phyloP scores from a whole-genome alignment of 2,329 filamentous ascomycete genomes.

The Beauveria caledonica region DNA sequence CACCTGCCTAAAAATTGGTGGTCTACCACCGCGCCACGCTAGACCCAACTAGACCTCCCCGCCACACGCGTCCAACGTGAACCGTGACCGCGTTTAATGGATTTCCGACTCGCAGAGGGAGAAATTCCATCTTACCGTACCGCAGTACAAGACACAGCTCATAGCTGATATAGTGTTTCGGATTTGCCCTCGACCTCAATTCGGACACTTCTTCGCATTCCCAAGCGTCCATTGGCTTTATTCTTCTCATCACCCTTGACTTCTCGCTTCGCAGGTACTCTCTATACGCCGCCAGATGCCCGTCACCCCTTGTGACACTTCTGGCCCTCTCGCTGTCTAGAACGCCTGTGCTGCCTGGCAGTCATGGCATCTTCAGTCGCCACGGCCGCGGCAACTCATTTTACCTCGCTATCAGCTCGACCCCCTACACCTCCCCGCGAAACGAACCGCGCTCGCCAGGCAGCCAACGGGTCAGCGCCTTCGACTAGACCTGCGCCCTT shows the following conservation, averaged over 20 bases:
- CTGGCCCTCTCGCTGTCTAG: constrained; percentile 25
- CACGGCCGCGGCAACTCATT: constrained; percentile 26
- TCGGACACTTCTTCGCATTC: neutral
- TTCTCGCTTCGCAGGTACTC: neutral
- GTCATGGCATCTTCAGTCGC: constrained; percentile 35
- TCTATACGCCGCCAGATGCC: neutral
- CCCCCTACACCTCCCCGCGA: constrained; percentile 63
- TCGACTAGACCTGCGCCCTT: constrained; percentile 28
- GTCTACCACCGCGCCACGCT: neutral
- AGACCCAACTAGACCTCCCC: neutral
- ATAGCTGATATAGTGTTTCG: neutral
- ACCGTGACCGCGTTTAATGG: constrained; percentile 16
- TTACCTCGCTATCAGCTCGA: constrained; percentile 47
- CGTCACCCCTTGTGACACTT: neutral
- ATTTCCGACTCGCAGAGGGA: constrained; percentile 1
- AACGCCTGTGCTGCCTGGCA: constrained; percentile 31
- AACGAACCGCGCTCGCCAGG: constrained; percentile 31
- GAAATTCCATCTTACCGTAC: constrained; percentile 8
- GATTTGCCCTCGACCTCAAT: neutral
- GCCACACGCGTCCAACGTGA: constrained; percentile 15
- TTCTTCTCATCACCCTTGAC: too few species aligned
- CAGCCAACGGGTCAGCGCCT: constrained; percentile 25
- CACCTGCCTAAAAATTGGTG: neutral
- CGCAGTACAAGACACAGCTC: neutral
- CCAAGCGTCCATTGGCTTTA: neutral